These are phyloP conservation scores for Colletotrichum sansevieriae DNA, from an alignment of 2,329 filamentous ascomycete genomes.

Conservation along the genomic window DNA sequence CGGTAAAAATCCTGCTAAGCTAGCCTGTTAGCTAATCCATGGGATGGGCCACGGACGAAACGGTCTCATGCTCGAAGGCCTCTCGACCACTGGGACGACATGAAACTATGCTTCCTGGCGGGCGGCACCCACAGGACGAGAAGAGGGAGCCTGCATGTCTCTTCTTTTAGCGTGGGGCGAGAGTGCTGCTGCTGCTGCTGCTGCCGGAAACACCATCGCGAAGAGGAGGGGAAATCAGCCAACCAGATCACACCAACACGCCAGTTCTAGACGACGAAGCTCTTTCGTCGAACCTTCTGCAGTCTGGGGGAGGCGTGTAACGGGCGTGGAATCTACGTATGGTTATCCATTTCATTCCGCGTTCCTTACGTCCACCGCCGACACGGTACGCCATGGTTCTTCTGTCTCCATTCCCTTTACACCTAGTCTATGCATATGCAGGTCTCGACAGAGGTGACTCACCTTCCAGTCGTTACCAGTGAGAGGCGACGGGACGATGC, in stretches of 20 bases:
- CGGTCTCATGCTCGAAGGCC: conserved; percentile 32
- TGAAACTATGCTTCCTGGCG: conserved; percentile 32
- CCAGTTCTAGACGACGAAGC: conserved; percentile 26
- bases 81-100: conserved; percentile 28
- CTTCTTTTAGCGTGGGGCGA: not conserved
- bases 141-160: conserved; percentile 7
- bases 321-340: conserved; percentile 16
- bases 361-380: not conserved
- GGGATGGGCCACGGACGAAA: conserved; percentile 20
- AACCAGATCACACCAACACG: conserved; percentile 26
- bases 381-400: conserved; percentile 2
- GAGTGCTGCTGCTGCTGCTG: too few relatives aligned
- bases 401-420: conserved; percentile 14
- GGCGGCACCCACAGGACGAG: not conserved
- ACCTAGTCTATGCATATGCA: conserved; percentile 39
- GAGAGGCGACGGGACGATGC: conserved; percentile 40
- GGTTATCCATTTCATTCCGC: conserved; percentile 14
- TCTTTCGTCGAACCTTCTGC: not conserved
- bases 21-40: conserved; percentile 1
- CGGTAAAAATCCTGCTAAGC: conserved; percentile 1
- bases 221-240: conserved; percentile 11
- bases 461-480: conserved; percentile 45
- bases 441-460: conserved; percentile 45
- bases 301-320: not conserved
- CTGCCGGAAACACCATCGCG: not conserved